These are phyloP conservation scores for Vigna mungo DNA, from an alignment of 306 rosid species.

Conservation along the genomic window DNA sequence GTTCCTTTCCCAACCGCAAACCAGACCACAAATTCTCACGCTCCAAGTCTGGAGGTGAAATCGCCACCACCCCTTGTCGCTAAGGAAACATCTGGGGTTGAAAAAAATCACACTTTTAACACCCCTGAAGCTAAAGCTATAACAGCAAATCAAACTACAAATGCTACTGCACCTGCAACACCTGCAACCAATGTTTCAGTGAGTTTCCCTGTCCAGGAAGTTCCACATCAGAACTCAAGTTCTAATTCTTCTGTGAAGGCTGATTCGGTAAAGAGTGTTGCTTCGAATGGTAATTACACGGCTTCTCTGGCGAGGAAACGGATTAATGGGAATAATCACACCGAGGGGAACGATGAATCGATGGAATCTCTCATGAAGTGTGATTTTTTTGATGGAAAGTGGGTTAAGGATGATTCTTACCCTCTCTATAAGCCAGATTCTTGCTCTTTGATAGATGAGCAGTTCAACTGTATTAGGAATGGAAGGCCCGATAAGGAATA, in stretches of 20 bases:
- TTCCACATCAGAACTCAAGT: constrained; percentile 2
- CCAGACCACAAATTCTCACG: constrained; percentile 30
- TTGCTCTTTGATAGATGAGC: constrained; percentile 80
- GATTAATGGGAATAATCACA: constrained; percentile 36
- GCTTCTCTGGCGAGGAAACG: constrained; percentile 55
- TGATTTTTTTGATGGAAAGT: constrained; percentile 79
- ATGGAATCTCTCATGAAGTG: constrained; percentile 73
- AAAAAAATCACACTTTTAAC: constrained; percentile 45
- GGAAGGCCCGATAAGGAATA: constrained; percentile 82
- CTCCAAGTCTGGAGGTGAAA: constrained; percentile 13
- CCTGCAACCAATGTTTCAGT: constrained; percentile 16
- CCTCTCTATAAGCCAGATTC: constrained; percentile 85
- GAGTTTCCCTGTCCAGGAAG: not conserved
- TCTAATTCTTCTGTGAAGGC: constrained; percentile 12
- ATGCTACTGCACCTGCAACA: constrained; percentile 1
- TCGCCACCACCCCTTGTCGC: constrained; percentile 32
- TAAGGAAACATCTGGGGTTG: constrained; percentile 30
- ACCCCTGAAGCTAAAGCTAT: not conserved
- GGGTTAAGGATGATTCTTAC: constrained; percentile 81
- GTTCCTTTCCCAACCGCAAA: constrained; percentile 34
- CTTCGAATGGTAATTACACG: constrained; percentile 48
- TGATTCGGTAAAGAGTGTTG: constrained; percentile 32
- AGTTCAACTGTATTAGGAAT: constrained; percentile 77
- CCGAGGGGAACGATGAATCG: constrained; percentile 46
- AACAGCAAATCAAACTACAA: not conserved